Base-by-base conservation (phyloP, 2,329 filamentous ascomycete species). In the Aotearoamyces nothofagi region DNA sequence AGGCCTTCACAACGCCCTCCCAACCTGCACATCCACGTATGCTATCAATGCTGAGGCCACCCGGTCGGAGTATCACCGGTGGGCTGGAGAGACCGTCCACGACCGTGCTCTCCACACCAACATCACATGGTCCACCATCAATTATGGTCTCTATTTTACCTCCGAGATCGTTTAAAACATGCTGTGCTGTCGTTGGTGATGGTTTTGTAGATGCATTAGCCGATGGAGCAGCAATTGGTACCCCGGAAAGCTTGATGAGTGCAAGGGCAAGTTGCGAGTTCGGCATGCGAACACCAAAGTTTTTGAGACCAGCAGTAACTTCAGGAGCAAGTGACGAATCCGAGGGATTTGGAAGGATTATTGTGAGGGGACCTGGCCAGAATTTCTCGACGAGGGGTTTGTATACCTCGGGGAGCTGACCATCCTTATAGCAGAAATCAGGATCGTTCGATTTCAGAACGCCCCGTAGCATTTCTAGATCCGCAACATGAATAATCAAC, bases 81-180 rank as follows among this genome's bases (percentile, higher is more conserved):
- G 87, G 86, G 26, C 67, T 56, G 33, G 72, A 82, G 9, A 96
- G 57, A 0, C 90, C 90, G 46, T 96, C 90, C 1, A 98, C 84
- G 2, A 98, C 90, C 0, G 90, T 98, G 49, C 84, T 94, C 55
- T 98, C 90, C 1, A 98, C 84, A 2, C 90, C 90, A 8, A 98
- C 83, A 12, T 67, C 64, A 44, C 86, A 96, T 0, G 74, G 57
- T 0, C 90, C 90, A 3, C 87, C 90, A 41, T 98, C 87, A 0
- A 98, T 58, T 33, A 98, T 90, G 5, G 87, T 61, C 42, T 80
- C 73, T 39, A 98, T 92, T 27, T 77, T 69, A 0, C 83, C 83
- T 20, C 75, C 54, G 8, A 98, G 60, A 49, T 98, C 90, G 36
- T 92, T 75, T 13, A 73, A 63, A 9, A 98, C 90, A 52, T 98